Conservation (phyloP, 2,329 filamentous ascomycete species). For the Colletotrichum noveboracense region DNA sequence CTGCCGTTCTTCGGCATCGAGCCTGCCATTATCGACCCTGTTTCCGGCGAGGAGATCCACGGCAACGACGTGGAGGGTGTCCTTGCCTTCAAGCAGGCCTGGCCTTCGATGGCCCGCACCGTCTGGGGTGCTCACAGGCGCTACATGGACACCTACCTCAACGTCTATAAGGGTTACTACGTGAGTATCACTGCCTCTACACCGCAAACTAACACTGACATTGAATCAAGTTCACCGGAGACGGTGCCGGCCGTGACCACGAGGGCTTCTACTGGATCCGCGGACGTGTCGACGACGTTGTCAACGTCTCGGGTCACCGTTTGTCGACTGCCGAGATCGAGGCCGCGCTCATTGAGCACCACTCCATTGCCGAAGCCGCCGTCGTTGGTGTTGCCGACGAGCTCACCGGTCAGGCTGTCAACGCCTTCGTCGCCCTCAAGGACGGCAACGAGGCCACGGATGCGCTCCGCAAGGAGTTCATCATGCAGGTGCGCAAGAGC, state of each 20-base stretch:
- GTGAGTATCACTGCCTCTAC: conserved; percentile 59
- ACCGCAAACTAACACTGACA: background rate
- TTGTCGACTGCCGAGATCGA: conserved; percentile 98
- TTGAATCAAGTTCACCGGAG: conserved; percentile 75
- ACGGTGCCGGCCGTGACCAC: conserved; percentile 94
- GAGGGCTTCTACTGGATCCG: conserved; percentile 99
- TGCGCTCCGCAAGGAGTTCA: conserved; percentile 88
- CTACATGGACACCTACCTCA: conserved; percentile 98
- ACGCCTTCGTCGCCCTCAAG: conserved; percentile 94
- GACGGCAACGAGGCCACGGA: conserved; percentile 79
- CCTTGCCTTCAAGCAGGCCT: conserved; percentile 94
- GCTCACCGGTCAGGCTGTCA: conserved; percentile 95
- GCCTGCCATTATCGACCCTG: conserved; percentile 95
- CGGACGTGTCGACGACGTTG: conserved; percentile 96
- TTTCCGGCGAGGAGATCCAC: conserved; percentile 89
- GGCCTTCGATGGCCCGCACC: conserved; percentile 98
- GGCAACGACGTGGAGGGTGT: conserved; percentile 98
- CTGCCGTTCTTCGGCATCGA: conserved; percentile 99
- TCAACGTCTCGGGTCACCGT: conserved; percentile 96
- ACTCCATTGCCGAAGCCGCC: conserved; percentile 88
- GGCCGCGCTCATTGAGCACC: conserved; percentile 92
- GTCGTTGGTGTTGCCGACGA: conserved; percentile 94
- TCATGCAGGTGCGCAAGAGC: conserved; percentile 93
- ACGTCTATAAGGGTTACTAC: conserved; percentile 98
- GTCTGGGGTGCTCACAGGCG: conserved; percentile 98